Percentiles rank a stretch among this genome's conserved stretches.
Conservation (phyloP, 345 rosid species). For the Viola odorata region DNA sequence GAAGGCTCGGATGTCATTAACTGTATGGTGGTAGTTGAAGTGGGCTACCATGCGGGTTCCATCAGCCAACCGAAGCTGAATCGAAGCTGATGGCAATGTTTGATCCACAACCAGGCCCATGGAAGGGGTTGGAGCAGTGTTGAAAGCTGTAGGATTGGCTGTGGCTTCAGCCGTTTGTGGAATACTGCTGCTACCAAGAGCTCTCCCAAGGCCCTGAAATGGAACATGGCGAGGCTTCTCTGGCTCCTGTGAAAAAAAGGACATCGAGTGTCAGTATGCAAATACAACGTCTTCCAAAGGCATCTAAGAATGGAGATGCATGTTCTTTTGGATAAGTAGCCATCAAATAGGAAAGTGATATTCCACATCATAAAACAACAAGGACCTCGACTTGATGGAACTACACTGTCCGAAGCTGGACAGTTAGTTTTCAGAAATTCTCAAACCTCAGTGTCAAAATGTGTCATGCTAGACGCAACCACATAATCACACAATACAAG, state of each 20-base stretch:
- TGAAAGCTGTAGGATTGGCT: constrained; percentile 17
- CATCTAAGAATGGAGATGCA: not conserved
- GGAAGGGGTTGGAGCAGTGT: constrained; percentile 33
- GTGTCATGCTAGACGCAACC: too few relatives aligned
- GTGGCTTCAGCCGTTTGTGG: constrained; percentile 28
- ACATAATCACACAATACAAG: not conserved
- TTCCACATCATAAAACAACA: not conserved
- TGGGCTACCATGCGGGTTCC: constrained; percentile 68
- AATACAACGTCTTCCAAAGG: not conserved
- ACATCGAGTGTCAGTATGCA: not conserved
- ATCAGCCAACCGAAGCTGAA: constrained; percentile 83
- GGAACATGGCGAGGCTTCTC: constrained; percentile 53
- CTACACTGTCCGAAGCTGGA: not conserved
- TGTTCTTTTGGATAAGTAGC: too few relatives aligned
- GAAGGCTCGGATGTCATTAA: constrained; percentile 54
- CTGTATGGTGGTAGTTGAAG: constrained; percentile 68
- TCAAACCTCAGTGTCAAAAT: not conserved
- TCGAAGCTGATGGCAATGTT: constrained; percentile 60
- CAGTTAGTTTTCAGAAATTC: not conserved
- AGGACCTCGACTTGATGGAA: not conserved
- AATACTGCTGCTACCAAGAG: constrained; percentile 66
- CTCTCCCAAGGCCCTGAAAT: constrained; percentile 91
- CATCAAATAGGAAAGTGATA: too few relatives aligned
- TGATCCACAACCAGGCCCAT: constrained; percentile 50
- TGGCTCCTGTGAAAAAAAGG: constrained; percentile 48